phyloP scores from a whole-genome alignment of 2,329 filamentous ascomycete genomes.

The Boeremia exigua region DNA sequence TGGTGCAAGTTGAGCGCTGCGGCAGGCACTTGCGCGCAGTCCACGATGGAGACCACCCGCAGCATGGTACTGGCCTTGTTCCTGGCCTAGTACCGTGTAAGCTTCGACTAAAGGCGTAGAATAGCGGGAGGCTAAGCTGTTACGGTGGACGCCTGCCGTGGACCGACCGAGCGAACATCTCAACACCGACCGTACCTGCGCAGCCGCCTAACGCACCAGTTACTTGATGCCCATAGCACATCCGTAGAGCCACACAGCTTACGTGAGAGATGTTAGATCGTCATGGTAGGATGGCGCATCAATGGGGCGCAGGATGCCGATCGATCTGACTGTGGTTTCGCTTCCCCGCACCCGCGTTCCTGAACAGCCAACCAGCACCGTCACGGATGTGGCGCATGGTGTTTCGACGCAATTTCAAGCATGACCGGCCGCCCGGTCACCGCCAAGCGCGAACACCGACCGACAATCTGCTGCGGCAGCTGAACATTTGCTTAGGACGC shows the following conservation, averaged over 20 bases:
- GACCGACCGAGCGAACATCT: neutral
- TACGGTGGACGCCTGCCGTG: neutral
- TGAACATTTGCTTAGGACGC: neutral
- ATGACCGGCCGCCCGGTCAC: neutral
- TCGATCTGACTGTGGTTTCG: neutral
- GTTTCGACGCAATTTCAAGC: neutral
- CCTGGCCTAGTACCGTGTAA: neutral
- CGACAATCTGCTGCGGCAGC: neutral
- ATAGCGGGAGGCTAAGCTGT: neutral
- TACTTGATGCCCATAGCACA: too few species aligned
- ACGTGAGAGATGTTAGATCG: too few species aligned
- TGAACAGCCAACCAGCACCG: neutral
- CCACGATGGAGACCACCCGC: neutral
- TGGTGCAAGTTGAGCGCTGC: neutral
- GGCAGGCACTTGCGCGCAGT: neutral
- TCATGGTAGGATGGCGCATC: neutral
- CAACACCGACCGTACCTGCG: conserved; percentile 1
- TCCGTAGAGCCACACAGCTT: too few species aligned
- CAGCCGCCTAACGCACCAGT: too few species aligned
- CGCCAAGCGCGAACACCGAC: neutral
- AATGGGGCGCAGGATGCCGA: neutral
- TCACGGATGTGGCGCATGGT: neutral
- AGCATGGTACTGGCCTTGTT: neutral
- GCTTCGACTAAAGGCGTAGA: neutral
- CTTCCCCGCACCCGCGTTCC: conserved; percentile 1